Base-by-base conservation (phyloP, 106 monocot genomes). In the Apostasia shenzhenica region DNA sequence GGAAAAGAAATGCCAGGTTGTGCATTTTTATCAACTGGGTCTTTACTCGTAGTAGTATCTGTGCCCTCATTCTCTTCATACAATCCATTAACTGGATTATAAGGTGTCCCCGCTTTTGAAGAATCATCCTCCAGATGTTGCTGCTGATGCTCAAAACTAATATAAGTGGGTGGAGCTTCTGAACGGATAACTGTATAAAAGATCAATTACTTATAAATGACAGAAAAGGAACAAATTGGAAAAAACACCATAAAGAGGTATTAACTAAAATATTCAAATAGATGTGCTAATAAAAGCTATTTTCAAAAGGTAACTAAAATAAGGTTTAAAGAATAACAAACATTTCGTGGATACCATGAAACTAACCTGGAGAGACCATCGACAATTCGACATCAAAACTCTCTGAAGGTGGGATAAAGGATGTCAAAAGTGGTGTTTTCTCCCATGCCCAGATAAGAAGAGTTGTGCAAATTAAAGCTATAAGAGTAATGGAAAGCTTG, bases 391-490 rank as follows among this genome's bases (percentile, higher is more conserved):
- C 43, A 55, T 72, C 71, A 58, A 83, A 75, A 56, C 76, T 75
- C 47, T 80, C 75, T 5, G 68, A 68, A 26, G 81, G 48, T 42
- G 72, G 69, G 13, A 72, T 61, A 51, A 89, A 67, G 73, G 78
- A 67, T 6, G 52, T 62, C 11, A 76, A 13, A 3, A 78, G 54
- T 14, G 89, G 81, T 40, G 80, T 75, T 71, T 74, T 87, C 71
- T 89, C 84, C 86, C 88, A 87, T 79, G 65, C 68, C 82, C 78
- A 87, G 45, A 89, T 48, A 68, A 77, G 57, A 72, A 97, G 56
- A 44, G 77, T 79, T 54, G 81, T 67, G 70, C 82, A 82, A 47
- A 86, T 54, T 14, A 92, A 65, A 68, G 72, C 70, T 72, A 80
- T 73, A 3, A 97, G 38, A 40, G 70, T 54, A 41, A 92, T 67